Conservation (phyloP, 352 stramenopile species). For the Phytophthora boehmeriae region DNA sequence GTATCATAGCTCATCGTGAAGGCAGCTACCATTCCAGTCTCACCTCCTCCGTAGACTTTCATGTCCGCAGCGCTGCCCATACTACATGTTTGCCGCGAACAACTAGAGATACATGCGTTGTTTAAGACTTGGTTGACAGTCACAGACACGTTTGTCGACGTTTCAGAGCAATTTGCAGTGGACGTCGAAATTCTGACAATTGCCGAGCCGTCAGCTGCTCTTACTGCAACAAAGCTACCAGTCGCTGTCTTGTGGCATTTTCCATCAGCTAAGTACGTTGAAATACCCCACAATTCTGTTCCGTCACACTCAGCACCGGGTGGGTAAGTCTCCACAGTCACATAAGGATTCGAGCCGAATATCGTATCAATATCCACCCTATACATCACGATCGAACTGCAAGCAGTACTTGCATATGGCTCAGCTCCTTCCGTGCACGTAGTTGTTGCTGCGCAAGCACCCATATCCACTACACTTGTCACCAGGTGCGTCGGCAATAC, state of each 20-base stretch:
- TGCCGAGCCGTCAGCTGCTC: background rate
- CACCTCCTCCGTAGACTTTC: too few relatives aligned
- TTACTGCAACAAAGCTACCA: background rate
- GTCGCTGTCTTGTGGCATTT: conserved; percentile 10
- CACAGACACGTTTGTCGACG: too few relatives aligned
- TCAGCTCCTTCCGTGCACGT: background rate
- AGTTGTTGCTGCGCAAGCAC: background rate
- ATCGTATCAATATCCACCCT: background rate
- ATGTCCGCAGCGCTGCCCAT: too few relatives aligned
- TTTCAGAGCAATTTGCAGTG: background rate
- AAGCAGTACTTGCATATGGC: background rate
- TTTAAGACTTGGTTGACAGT: too few relatives aligned
- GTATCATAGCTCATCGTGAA: too few relatives aligned
- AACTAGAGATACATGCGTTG: too few relatives aligned
- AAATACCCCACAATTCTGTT: background rate
- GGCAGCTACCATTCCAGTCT: too few relatives aligned
- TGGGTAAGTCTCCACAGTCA: background rate
- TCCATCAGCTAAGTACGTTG: background rate
- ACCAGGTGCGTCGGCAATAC: background rate
- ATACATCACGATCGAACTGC: background rate
- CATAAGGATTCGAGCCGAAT: background rate
- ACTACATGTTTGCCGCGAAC: too few relatives aligned
- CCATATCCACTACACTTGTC: background rate
- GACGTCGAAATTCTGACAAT: background rate
- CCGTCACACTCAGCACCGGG: background rate